These are phyloP conservation scores for Debaryomycetaceae sp. DNA, from an alignment of 1,139 yeast species.

Conservation along the genomic window DNA sequence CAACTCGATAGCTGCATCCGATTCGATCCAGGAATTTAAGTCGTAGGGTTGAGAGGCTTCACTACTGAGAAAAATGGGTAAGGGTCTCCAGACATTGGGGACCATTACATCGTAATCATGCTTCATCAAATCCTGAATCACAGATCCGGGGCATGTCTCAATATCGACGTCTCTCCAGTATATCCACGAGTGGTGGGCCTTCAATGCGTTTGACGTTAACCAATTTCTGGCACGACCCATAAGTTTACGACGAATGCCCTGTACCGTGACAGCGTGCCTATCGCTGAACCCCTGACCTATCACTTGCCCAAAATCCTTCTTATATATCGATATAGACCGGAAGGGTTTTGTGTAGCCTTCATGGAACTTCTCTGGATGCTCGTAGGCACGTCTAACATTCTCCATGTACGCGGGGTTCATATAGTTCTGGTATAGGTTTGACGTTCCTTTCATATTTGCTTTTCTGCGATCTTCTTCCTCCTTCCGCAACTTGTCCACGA, in stretches of 20 bases:
- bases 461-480: slow-evolving; percentile 31
- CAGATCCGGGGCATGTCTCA: slow-evolving; percentile 76
- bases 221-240: slow-evolving; percentile 93
- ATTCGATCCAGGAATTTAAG: slow-evolving; percentile 85
- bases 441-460: slow-evolving; percentile 43
- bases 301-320: slow-evolving; percentile 80
- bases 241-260: slow-evolving; percentile 79
- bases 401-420: slow-evolving; percentile 67
- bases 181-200: slow-evolving; percentile 90
- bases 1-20: slow-evolving; percentile 63
- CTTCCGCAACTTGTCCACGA: slow-evolving; percentile 45
- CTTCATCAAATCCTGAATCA: slow-evolving; percentile 76
- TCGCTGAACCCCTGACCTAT: slow-evolving; percentile 89
- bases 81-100: slow-evolving; percentile 89
- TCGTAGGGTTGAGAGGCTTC: slow-evolving; percentile 71
- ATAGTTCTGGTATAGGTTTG: slow-evolving; percentile 61
- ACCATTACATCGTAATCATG: slow-evolving; percentile 75
- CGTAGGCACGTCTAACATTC: slow-evolving; percentile 53
- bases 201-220: slow-evolving; percentile 71
- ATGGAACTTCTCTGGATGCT: slow-evolving; percentile 56
- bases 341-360: slow-evolving; percentile 66
- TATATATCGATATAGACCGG: slow-evolving; percentile 69
- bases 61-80: slow-evolving; percentile 70
- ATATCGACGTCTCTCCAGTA: slow-evolving; percentile 93
- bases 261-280: slow-evolving; percentile 85